These are phyloP conservation scores for Pisolithus microcarpus DNA, from an alignment of 768 basidiomycete genomes.

Conservation along the genomic window DNA sequence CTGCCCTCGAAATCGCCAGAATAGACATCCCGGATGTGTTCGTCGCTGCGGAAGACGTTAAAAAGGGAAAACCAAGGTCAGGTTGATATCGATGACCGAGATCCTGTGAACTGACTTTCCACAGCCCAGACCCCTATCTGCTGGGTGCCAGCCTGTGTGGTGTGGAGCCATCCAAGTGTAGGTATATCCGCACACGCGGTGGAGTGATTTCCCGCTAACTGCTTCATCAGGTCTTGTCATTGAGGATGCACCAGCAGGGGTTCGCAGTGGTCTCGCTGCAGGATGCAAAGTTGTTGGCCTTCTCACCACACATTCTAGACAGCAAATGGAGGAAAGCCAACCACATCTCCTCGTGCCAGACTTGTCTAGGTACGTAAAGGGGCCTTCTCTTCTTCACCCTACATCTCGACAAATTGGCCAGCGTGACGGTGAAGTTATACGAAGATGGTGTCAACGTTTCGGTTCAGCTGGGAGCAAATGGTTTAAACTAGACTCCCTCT, in stretches of 20 bases:
- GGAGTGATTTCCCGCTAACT: too few relatives aligned
- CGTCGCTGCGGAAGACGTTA: constrained; percentile 79
- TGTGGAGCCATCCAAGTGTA: constrained; percentile 39
- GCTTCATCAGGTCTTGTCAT: constrained; percentile 62
- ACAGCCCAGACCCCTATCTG: constrained; percentile 84
- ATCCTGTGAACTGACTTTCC: constrained; percentile 11
- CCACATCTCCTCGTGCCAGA: constrained; percentile 69
- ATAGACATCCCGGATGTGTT: constrained; percentile 30
- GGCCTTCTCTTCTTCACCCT: not conserved
- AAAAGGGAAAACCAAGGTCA: constrained; percentile 71
- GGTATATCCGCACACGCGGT: constrained; percentile 4
- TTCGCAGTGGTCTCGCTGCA: constrained; percentile 71
- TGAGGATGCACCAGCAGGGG: constrained; percentile 86
- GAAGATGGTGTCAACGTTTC: constrained; percentile 40
- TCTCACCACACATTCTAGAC: constrained; percentile 70
- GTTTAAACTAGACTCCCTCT: too few relatives aligned
- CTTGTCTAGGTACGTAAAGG: constrained; percentile 49
- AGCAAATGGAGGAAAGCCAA: constrained; percentile 54
- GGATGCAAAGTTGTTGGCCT: constrained; percentile 82
- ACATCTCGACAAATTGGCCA: constrained; percentile 12
- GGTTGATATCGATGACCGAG: too few relatives aligned
- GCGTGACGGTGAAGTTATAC: constrained; percentile 18
- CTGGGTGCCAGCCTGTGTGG: constrained; percentile 70
- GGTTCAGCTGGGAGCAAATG: constrained; percentile 29
- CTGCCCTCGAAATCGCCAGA: too few relatives aligned